Conservation (phyloP, 768 basidiomycete genomes). For the Psilocybe sp. region DNA sequence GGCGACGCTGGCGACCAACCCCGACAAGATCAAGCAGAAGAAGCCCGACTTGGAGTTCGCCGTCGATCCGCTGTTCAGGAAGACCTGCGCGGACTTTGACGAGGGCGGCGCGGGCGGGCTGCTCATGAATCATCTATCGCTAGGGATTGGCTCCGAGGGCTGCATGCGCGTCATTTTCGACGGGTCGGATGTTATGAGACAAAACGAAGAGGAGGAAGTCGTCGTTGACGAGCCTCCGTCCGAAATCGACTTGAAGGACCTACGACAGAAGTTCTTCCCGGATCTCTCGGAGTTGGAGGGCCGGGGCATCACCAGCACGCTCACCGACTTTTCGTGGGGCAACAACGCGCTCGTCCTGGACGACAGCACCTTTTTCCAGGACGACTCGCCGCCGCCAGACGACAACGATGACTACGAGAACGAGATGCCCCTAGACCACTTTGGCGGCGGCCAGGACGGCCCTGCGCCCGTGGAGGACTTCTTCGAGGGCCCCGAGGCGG, state of each 20-base stretch:
- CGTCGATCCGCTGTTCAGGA: slow-evolving; percentile 95
- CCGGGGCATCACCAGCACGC: slow-evolving; percentile 77
- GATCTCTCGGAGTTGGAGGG: slow-evolving; percentile 59
- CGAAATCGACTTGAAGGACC: slow-evolving; percentile 58
- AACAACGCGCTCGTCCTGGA: slow-evolving; percentile 63
- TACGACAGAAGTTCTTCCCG: slow-evolving; percentile 74
- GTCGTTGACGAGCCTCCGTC: slow-evolving; percentile 64
- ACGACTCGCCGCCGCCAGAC: slow-evolving; percentile 44
- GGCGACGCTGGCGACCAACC: slow-evolving; percentile 88
- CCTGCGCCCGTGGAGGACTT: slow-evolving; percentile 23
- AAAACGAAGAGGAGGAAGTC: slow-evolving; percentile 75
- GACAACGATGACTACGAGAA: slow-evolving; percentile 45
- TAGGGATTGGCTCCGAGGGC: slow-evolving; percentile 77
- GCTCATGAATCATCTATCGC: slow-evolving; percentile 90
- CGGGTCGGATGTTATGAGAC: slow-evolving; percentile 86
- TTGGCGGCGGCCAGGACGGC: slow-evolving; percentile 10
- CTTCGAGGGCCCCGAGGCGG: slow-evolving; percentile 41
- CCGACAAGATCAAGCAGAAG: slow-evolving; percentile 79
- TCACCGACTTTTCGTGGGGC: slow-evolving; percentile 81
- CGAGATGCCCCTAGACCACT: slow-evolving; percentile 23
- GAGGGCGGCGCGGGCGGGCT: slow-evolving; percentile 96
- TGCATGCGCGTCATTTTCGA: slow-evolving; percentile 92
- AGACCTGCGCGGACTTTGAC: slow-evolving; percentile 97
- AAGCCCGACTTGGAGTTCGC: slow-evolving; percentile 94
- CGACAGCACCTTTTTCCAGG: slow-evolving; percentile 57